Conservation (phyloP, 2,329 filamentous ascomycete species). For the Trichoderma sp. region DNA sequence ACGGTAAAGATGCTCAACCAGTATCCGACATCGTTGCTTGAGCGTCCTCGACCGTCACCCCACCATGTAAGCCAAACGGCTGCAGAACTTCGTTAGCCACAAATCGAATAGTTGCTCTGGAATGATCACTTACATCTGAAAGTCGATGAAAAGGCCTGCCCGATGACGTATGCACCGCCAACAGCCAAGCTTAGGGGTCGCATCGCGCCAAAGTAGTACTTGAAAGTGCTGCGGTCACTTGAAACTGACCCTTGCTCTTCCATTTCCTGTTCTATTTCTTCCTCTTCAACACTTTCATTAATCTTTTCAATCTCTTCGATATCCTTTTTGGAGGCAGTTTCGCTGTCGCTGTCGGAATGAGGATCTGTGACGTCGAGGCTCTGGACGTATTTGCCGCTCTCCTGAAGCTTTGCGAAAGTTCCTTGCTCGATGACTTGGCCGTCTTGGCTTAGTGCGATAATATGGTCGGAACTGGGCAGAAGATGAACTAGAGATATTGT, state of each 20-base stretch:
- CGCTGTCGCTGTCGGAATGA: slow-evolving; percentile 20
- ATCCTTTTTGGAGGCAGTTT: not conserved
- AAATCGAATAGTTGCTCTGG: no score
- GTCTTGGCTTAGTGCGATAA: slow-evolving; percentile 42
- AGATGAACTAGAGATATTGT: slow-evolving; percentile 26
- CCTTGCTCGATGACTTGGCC: slow-evolving; percentile 44
- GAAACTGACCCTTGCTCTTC: slow-evolving; percentile 5
- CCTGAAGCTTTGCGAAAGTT: slow-evolving; percentile 38
- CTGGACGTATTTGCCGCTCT: slow-evolving; percentile 38
- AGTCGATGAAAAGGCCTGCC: slow-evolving; percentile 24
- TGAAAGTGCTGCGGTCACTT: slow-evolving; percentile 30
- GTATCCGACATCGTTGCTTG: slow-evolving; percentile 29
- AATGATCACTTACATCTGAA: no score
- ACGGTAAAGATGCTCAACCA: slow-evolving; percentile 32
- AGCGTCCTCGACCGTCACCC: slow-evolving; percentile 31
- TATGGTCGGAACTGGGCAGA: slow-evolving; percentile 42
- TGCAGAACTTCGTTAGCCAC: slow-evolving; percentile 4
- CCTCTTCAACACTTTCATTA: not conserved
- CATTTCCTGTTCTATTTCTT: not conserved
- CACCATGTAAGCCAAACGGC: slow-evolving; percentile 35
- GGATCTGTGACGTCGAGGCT: slow-evolving; percentile 35
- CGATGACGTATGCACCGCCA: slow-evolving; percentile 22
- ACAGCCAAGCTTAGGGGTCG: slow-evolving; percentile 25
- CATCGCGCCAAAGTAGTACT: slow-evolving; percentile 31
- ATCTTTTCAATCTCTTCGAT: not conserved